phyloP scores from a whole-genome alignment of 306 rosid genomes.

The Quillaja saponaria region DNA sequence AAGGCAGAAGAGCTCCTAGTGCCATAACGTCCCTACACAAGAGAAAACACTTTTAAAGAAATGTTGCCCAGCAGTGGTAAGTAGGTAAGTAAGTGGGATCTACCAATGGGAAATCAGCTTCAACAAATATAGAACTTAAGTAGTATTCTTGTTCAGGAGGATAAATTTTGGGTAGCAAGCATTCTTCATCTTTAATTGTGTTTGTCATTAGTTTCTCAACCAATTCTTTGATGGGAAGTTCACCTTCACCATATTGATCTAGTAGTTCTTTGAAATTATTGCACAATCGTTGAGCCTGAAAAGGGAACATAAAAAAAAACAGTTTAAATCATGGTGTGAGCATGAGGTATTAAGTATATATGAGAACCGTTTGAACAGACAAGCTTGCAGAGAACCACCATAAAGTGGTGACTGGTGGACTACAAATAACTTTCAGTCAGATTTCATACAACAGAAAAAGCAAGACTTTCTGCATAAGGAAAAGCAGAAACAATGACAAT shows the following conservation, averaged over 20 bases:
- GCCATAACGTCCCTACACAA: constrained; percentile 67
- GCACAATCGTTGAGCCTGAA: constrained; percentile 65
- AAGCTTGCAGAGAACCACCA: neutral
- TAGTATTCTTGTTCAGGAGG: constrained; percentile 50
- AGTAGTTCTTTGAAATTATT: constrained; percentile 54
- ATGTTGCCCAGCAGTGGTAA: constrained; percentile 3
- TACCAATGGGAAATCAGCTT: constrained; percentile 45
- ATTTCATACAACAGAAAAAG: neutral
- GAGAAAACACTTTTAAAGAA: constrained; percentile 14
- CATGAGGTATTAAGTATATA: neutral
- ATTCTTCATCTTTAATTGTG: constrained; percentile 54
- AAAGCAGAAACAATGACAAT: too few relatives aligned
- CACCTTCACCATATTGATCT: constrained; percentile 42
- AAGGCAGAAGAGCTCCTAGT: constrained; percentile 81
- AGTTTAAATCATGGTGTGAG: neutral
- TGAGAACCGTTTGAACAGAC: neutral
- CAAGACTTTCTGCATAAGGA: too few relatives aligned
- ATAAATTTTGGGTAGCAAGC: constrained; percentile 55
- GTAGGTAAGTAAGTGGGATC: constrained; percentile 7
- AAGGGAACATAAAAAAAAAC: constrained; percentile 14
- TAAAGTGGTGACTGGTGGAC: neutral
- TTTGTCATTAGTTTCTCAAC: constrained; percentile 64
- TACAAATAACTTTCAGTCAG: neutral
- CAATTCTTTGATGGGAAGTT: constrained; percentile 57
- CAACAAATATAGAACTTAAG: constrained; percentile 68